phyloP scores from a whole-genome alignment of 2,329 filamentous ascomycete species.

The Botrytis elliptica region DNA sequence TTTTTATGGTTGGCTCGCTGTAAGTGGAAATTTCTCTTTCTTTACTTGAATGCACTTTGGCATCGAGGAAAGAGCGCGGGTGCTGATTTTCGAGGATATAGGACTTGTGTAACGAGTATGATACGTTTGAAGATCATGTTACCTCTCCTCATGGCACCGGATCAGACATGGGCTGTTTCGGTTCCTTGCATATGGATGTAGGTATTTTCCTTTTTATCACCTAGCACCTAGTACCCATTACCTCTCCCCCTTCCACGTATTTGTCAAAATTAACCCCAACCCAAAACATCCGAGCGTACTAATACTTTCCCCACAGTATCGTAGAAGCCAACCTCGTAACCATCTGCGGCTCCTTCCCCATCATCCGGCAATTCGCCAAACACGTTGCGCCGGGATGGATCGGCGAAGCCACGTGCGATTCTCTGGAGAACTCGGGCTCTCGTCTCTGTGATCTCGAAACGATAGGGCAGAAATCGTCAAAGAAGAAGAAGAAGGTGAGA shows the following conservation, averaged over 20 bases:
- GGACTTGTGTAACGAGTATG: constrained; percentile 12
- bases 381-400: constrained; percentile 8
- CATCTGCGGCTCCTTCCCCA: constrained; percentile 18
- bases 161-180: constrained; percentile 15
- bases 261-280: background rate
- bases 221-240: too few relatives aligned
- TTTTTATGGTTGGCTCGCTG: constrained; percentile 14
- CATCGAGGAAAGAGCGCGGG: too few relatives aligned
- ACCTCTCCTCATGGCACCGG: background rate
- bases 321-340: constrained; percentile 21
- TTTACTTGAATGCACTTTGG: background rate
- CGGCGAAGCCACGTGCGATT: background rate
- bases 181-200: constrained; percentile 15
- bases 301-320: background rate
- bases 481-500: background rate
- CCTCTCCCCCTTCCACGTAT: background rate
- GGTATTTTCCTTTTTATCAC: background rate
- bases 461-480: constrained; percentile 12
- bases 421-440: background rate
- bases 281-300: background rate
- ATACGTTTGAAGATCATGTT: constrained; percentile 4
- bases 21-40: background rate
- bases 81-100: background rate
- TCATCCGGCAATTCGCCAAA: constrained; percentile 10
- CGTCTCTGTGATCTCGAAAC: constrained; percentile 8